Evolutionary conservation across 306 rosid genomes (phyloP).

Genomic region (Herpetospermum pedunculosum): DNA sequence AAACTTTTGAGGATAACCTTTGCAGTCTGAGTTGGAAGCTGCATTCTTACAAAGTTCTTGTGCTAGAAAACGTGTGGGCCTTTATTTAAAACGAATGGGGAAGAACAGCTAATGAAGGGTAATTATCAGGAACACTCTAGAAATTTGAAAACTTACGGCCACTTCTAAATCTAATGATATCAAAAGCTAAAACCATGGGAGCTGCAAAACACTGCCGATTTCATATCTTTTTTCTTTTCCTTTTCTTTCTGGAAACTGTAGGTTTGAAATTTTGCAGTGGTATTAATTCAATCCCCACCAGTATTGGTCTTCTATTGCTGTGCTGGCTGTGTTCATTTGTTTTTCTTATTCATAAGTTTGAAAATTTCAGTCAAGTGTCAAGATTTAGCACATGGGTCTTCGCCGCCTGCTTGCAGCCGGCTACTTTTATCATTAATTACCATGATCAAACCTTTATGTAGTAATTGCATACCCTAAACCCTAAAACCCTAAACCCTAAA

Average conservation of each 20-base stretch:
- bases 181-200: neutral
- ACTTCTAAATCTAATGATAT: conserved; percentile 1
- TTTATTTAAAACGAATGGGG: neutral
- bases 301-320: neutral
- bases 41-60: neutral
- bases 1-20: neutral
- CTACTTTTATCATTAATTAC: conserved; percentile 2
- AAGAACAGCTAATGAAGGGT: neutral
- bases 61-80: conserved; percentile 5
- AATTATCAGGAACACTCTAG: conserved; percentile 8
- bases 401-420: neutral
- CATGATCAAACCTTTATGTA: neutral
- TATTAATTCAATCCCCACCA: neutral
- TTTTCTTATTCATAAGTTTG: neutral
- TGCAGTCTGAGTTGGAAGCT: neutral
- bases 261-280: neutral
- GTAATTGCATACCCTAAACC: neutral
- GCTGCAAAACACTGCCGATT: neutral
- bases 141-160: conserved; percentile 24
- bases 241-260: neutral
- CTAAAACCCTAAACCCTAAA: too few species aligned
- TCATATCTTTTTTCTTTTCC: neutral
- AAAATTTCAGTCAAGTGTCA: neutral
- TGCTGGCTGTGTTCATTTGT: conserved; percentile 1
- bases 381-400: neutral